phyloP scores from a whole-genome alignment of 108 stramenopile genomes.

The Nitzschia sp. region DNA sequence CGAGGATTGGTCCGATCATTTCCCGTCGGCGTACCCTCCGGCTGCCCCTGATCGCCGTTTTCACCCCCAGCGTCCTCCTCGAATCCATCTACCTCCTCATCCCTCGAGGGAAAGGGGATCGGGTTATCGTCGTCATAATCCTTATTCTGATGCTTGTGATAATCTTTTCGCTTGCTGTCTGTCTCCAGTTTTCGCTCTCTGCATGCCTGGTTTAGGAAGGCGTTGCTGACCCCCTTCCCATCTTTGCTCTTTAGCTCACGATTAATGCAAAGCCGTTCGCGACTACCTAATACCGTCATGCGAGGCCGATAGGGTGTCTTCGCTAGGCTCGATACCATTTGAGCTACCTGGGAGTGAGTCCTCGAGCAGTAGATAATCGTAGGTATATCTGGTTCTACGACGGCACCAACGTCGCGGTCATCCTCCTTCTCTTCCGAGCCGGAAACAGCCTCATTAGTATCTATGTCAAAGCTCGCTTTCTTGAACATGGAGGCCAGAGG shows the following conservation, averaged over 20 bases:
- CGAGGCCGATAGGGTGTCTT: conserved; percentile 88
- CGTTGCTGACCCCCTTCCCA: conserved; percentile 15
- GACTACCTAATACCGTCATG: conserved; percentile 84
- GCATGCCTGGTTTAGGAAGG: conserved; percentile 57
- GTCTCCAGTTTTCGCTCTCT: conserved; percentile 53
- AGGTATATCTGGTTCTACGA: conserved; percentile 1
- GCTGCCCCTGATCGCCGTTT: conserved; percentile 8
- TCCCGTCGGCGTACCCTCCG: background rate
- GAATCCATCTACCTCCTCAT: conserved; percentile 18
- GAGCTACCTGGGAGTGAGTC: conserved; percentile 92
- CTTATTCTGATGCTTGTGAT: conserved; percentile 3
- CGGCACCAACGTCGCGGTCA: background rate
- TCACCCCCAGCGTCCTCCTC: conserved; percentile 5
- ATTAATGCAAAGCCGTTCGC: conserved; percentile 92
- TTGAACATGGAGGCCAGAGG: background rate
- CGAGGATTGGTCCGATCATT: background rate
- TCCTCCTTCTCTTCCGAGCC: background rate
- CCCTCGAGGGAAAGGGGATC: conserved; percentile 7
- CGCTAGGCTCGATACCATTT: conserved; percentile 91
- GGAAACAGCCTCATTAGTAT: background rate
- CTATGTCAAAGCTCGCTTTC: background rate
- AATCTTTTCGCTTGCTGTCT: conserved; percentile 47
- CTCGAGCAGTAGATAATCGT: conserved; percentile 90
- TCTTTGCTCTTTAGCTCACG: conserved; percentile 24
- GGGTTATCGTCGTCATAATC: conserved; percentile 66